Conservation (phyloP, 2,329 filamentous ascomycete species). For the Diaporthe sp. region DNA sequence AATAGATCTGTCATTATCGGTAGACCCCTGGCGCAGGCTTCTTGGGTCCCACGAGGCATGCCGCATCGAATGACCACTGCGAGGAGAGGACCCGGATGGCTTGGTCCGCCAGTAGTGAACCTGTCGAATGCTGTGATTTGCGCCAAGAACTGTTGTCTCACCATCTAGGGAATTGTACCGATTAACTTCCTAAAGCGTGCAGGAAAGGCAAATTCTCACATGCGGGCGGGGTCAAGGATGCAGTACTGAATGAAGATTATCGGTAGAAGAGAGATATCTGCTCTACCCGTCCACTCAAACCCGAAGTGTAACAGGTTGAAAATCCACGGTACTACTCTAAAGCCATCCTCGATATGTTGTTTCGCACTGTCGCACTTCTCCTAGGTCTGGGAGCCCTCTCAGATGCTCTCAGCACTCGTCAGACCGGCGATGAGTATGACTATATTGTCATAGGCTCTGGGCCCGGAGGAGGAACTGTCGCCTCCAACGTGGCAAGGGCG, state of each 20-base stretch:
- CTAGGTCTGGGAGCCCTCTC: neutral
- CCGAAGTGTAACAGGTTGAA: rapidly evolving
- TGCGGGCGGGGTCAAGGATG: neutral
- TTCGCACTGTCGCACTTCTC: neutral
- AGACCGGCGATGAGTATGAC: slow-evolving; percentile 14
- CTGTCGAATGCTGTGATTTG: neutral
- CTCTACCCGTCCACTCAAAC: rapidly evolving
- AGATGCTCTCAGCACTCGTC: neutral
- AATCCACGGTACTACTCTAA: rapidly evolving
- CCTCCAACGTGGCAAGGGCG: slow-evolving; percentile 13
- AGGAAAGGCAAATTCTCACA: neutral
- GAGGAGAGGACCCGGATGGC: neutral
- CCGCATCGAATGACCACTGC: neutral
- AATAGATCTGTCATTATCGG: neutral
- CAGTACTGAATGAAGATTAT: neutral
- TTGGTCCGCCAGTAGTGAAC: neutral
- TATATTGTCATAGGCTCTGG: slow-evolving; percentile 23
- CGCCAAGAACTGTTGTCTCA: neutral
- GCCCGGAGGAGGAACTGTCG: neutral
- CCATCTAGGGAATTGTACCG: no score
- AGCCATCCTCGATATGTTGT: neutral
- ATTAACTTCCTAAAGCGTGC: neutral
- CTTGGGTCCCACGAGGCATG: neutral
- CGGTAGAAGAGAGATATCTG: neutral
- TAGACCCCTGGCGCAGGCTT: neutral